These are phyloP conservation scores for Paraleonurus japonicus DNA, from an alignment of 257 asterid species.

Conservation along the genomic window DNA sequence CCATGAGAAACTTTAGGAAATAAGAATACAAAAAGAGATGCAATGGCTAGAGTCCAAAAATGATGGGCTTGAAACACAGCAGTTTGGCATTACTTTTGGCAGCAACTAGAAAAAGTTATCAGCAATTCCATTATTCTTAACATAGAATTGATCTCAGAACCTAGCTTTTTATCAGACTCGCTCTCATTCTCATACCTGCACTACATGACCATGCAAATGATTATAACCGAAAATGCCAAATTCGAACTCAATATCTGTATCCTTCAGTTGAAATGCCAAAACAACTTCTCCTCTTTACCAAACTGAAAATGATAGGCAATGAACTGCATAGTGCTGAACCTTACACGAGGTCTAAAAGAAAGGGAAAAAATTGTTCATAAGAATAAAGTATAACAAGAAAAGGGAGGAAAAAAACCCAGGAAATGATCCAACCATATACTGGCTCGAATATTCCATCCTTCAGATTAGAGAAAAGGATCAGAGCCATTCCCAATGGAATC, in stretches of 20 bases:
- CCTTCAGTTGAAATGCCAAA: constrained; percentile 9
- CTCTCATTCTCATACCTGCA: not conserved
- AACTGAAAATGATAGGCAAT: not conserved
- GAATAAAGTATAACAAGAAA: not conserved
- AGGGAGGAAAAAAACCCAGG: not conserved
- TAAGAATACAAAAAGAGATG: not conserved
- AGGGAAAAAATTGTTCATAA: not conserved
- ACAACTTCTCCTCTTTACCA: not conserved
- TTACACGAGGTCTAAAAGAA: not conserved
- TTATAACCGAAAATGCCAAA: not conserved
- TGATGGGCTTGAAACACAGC: constrained; percentile 4
- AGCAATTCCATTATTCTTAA: not conserved
- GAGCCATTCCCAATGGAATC: not conserved
- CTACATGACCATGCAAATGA: not conserved
- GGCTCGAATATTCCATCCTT: not conserved
- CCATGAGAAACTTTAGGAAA: not conserved
- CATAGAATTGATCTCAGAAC: not conserved
- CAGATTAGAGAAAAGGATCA: not conserved
- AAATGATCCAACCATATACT: not conserved
- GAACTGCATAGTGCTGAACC: not conserved
- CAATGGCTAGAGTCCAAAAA: not conserved
- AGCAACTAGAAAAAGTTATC: not conserved
- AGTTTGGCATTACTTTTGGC: not conserved
- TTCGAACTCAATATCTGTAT: not conserved
- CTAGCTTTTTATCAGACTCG: not conserved